Evolutionary conservation across 495 filamentous ascomycete genomes (phyloP), one percentile per base, ranked within the genome.

Genomic region (Penicillium robsamsonii): DNA sequence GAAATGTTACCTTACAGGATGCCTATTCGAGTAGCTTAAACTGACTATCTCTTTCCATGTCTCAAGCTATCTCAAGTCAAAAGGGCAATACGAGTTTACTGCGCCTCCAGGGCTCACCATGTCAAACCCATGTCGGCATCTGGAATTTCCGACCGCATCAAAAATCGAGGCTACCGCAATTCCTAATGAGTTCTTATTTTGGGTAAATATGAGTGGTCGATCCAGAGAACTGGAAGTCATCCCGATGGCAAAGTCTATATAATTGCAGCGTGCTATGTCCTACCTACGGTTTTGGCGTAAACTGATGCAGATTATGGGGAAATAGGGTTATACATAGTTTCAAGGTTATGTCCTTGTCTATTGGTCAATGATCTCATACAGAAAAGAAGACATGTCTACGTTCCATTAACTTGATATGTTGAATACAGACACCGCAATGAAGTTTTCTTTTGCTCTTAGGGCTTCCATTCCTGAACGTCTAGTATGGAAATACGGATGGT

Each of bases 81-180:
- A 46, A 22, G 1, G 33, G 22, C 0, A 9, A 22, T 31, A 49
- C 15, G 13, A 24, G 12, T 18, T 20, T 41, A 52, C 58, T 60
- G 37, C 58, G 58, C 58, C 58, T 50, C 46, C 41, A 59, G 45
- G 22, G 11, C 25, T 27, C 25, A 2, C 13, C 35, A 17, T 17
- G 35, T 17, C 35, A 17, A 17, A 38, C 35, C 13, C 3, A 10
- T 30, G 44, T 46, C 33, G 31, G 29, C 27, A 15, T 37, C 42
- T 46, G 33, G 43, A 29, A 30, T 40, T 29, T 15, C 5, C n/a
- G 9, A n/a, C n/a, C n/a, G n/a, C 15, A 38, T 38, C 35, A 17
- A 37, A n/a, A n/a, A 33, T 33, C 30, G n/a, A 17, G 35, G 15
- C 35, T n/a, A 17, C n/a, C 6, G 15, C 8, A 38, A 9, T 17